Evolutionary conservation across 1,284 basidiomycete genomes (phyloP).

Genomic region (Boletus chippewaensis): DNA sequence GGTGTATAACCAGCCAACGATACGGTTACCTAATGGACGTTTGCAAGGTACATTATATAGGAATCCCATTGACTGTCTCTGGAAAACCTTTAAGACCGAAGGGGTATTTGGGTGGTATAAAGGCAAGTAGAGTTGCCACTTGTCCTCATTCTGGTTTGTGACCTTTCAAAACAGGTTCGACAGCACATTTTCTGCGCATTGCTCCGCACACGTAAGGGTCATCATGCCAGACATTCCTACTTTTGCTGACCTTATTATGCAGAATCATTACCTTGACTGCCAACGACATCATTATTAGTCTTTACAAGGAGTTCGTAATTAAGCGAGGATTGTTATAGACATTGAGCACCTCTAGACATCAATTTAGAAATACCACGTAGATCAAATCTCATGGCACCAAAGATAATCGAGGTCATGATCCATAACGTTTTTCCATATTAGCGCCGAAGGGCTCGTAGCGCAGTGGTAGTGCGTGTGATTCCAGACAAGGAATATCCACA

Average conservation of each 20-base stretch:
- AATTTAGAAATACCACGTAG: background rate
- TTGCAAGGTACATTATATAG: conserved; percentile 76
- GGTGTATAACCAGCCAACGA: conserved; percentile 94
- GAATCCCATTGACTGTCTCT: conserved; percentile 92
- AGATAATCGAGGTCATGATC: background rate
- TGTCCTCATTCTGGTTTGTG: background rate
- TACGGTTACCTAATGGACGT: conserved; percentile 65
- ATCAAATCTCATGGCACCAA: background rate
- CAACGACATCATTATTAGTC: conserved; percentile 75
- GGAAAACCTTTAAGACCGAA: conserved; percentile 91
- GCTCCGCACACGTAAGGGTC: conserved; percentile 78
- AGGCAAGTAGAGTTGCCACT: conserved; percentile 39
- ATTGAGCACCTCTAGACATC: background rate
- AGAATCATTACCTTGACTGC: conserved; percentile 83
- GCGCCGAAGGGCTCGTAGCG: conserved; percentile 26
- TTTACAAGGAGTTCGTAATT: conserved; percentile 53
- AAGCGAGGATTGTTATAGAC: conserved; percentile 14
- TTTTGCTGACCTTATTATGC: conserved; percentile 8
- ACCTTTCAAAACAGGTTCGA: conserved; percentile 54
- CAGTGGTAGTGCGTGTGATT: conserved; percentile 37
- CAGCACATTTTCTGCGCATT: conserved; percentile 87
- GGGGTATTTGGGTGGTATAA: conserved; percentile 92
- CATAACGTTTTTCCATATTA: background rate
- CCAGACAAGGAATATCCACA: conserved; percentile 34
- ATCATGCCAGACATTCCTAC: background rate